Base-by-base conservation (phyloP, 2,329 filamentous ascomycete species). In the Cladosporium velox region DNA sequence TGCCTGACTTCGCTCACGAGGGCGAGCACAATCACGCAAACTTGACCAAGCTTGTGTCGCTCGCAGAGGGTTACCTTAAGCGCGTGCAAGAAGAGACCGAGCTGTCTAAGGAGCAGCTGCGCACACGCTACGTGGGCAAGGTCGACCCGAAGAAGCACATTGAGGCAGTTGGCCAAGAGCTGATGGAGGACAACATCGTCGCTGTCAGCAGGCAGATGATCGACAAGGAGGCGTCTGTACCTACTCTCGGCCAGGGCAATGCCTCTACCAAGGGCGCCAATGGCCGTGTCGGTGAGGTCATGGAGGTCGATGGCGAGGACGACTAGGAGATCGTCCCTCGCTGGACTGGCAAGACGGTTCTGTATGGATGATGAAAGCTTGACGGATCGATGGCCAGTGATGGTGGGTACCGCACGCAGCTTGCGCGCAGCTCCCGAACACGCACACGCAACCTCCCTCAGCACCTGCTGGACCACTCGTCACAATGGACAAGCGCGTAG, bases 181-280 rank as follows among this genome's bases (percentile, higher is more conserved):
- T 98, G 70, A 98, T 99, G 75, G 96, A 99, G 82, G 95, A 99
- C 86, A 99, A 99, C 81, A 99, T 99, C 70, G 95, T 99, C 14
- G 92, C 93, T 3, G 93, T 99, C n/a, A 96, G 93, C 70, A 87
- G 94, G 78, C 95, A 98, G 80, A 97, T 99, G 94, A 98, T 99
- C 75, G 95, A 98, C 83, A 98, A 98, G 83, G 95, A 99, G 80
- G 95, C 95, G 3, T 95, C 93, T 5, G 91, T 96, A 80, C 92
- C 94, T 24, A 89, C 87, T 78, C 89, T 90, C 80, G 85, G 90
- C 67, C 77, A 79, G 79, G 65, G 79, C 52, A 70, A 67, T 26
- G 68, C 60, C 28, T 51, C 44, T 24, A 24, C 66, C 28, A 70
- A 68, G 41, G 64, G 49, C 14, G 55, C 60, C n/a, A 69, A 69